Evolutionary conservation across 108 stramenopile species (phyloP).

Genomic region (Nitzschia inconspicua): DNA sequence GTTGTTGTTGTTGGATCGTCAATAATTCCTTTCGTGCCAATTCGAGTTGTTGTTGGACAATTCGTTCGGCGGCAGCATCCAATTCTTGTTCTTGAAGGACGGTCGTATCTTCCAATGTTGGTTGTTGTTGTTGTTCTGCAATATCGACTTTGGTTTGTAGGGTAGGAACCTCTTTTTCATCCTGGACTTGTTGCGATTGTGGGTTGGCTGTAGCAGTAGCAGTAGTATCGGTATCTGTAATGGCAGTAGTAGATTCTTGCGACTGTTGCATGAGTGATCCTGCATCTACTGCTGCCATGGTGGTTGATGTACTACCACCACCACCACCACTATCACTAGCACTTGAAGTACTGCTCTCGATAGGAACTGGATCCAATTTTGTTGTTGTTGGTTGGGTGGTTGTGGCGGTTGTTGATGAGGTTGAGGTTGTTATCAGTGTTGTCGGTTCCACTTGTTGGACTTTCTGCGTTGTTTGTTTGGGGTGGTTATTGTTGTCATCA

Average conservation of each 20-base stretch:
- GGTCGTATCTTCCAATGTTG: no score
- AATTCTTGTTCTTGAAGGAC: conserved; percentile 18
- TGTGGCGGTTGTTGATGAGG: not conserved
- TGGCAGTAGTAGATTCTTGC: not conserved
- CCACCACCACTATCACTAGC: not conserved
- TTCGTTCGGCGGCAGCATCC: not conserved
- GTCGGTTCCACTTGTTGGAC: no score
- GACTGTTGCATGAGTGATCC: not conserved
- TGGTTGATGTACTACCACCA: not conserved
- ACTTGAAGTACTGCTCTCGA: not conserved
- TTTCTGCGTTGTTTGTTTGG: no score
- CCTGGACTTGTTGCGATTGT: not conserved
- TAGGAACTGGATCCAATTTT: not conserved
- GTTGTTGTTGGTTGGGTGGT: not conserved
- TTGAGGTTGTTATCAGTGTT: no score
- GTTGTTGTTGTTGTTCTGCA: not conserved
- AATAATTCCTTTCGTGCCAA: not conserved
- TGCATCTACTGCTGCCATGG: not conserved
- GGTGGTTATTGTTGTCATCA: no score
- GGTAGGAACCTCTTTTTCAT: not conserved
- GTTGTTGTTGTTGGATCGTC: not conserved
- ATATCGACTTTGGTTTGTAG: not conserved
- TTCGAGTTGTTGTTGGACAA: not conserved
- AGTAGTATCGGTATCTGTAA: not conserved
- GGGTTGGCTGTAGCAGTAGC: not conserved